Evolutionary conservation across 768 basidiomycete species (phyloP), one percentile per base, ranked within the genome.

Genomic region (Infundibulicybe gibba): DNA sequence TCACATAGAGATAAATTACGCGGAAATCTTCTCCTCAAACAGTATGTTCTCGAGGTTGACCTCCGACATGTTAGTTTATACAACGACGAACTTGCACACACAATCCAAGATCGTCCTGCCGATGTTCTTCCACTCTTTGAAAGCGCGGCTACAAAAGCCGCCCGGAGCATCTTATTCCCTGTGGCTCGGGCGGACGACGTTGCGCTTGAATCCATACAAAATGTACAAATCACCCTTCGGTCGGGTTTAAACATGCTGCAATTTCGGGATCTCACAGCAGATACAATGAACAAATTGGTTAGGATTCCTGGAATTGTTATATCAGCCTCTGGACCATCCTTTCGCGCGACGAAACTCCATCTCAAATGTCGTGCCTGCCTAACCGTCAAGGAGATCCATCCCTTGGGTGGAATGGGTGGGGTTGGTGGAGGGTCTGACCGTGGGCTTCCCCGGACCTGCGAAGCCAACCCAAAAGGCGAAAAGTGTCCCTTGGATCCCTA

Each of bases 261-360:
- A 62, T 97, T 98, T 64, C 84, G 97, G 35, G 93, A 94, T 37
- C 81, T 99, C 35, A 90, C 89, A 0, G 97, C 97, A 9, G 81
- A 94, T 56, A 93, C 88, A 16, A 89, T 98, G 77, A 94, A 93
- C 60, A 94, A 90, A 61, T 84, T 99, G 37, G 94, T 99, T 32
- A 89, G 97, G 49, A 80, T 97, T 37, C 97, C 97, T 2, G 97
- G 97, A 30, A 99, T 99, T 57, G 94, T 98, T 62, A 97, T 98
- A 61, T 94, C 94, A 30, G 91, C 97, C 0, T 95, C 94, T 9
- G 86, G 93, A 14, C 79, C 98, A 16, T 90, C 93, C 0, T 90
- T 95, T 2, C 85, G 95, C 38, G 93, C 97, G 9, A 94, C 93
- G 16, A 90, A 87, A 53, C 77, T 99, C 4, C 86, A 90, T 56